Evolutionary conservation across 1,139 yeast genomes (phyloP), one percentile per base, ranked within the genome.

Genomic region (Suhomyces coccinellae): DNA sequence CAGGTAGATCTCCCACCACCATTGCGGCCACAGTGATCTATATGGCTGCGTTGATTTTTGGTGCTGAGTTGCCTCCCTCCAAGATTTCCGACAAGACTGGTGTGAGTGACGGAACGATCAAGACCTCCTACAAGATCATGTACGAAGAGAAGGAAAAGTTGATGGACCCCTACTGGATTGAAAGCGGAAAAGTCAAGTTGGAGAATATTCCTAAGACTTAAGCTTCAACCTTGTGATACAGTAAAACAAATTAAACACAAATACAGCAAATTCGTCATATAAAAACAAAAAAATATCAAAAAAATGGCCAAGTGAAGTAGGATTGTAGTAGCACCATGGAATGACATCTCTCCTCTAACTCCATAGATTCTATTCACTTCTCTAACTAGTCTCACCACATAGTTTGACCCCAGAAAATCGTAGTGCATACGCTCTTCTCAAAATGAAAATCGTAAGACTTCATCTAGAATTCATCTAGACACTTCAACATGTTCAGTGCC

Each of bases 1-100:
- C 97, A 8, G 99, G 99, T 57, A 81, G 97, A 56, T 89, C 97
- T 1, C 99, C 99, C 28, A 91, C 93, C 41, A 93, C 99, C 32
- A 89, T 93, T 59, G 98, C 99, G 0, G 98, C 98, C 7, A 95
- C 98, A 0, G 96, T 95, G 3, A 93, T 93, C 43, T 93, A 91
- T 67, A 85, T 93, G 87, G 90, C 97, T 4, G 87, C 95, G 6
- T 72, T 87, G 13, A 71, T 93, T 20, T 91, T 91, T 65, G 88
- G 88, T 32, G 83, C 78, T 5, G 85, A 82, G 41, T 61, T 74
- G 43, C 73, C 87, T 8, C 95, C 97, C 1, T 71, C 87, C 2
- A 86, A 82, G 60, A 91, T 93, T 47, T 88, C 96, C 8, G 97
- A 90, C 56, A 88, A 87, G 57, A 83, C 97, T n/a, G 99, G 97